phyloP scores from a whole-genome alignment of 208 protist species.

The Crithidia expoeki region DNA sequence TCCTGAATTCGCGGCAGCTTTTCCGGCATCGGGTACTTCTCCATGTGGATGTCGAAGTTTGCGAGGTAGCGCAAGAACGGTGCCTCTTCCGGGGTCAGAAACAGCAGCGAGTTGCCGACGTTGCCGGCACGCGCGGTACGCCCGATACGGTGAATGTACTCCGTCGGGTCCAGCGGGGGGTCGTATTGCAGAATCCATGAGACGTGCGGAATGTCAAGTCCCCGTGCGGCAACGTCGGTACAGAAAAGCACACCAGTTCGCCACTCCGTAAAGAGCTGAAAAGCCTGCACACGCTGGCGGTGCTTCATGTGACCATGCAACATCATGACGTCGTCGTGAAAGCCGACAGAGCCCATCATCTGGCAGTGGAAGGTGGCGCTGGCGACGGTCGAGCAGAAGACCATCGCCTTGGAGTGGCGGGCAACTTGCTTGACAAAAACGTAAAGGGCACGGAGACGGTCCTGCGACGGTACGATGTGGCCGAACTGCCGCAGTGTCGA shows the following conservation, averaged over 20 bases:
- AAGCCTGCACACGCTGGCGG: slow-evolving; percentile 91
- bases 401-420: slow-evolving; percentile 95
- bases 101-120: slow-evolving; percentile 92
- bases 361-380: slow-evolving; percentile 98
- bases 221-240: slow-evolving; percentile 95
- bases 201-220: slow-evolving; percentile 96
- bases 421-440: slow-evolving; percentile 98
- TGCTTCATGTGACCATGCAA: slow-evolving; percentile 97
- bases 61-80: slow-evolving; percentile 89
- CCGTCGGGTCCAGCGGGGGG: slow-evolving; percentile 93
- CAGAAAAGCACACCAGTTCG: slow-evolving; percentile 93
- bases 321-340: slow-evolving; percentile 96
- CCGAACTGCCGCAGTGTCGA: slow-evolving; percentile 84
- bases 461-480: slow-evolving; percentile 70
- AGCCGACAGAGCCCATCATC: slow-evolving; percentile 98
- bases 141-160: slow-evolving; percentile 97
- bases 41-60: slow-evolving; percentile 79
- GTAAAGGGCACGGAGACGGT: slow-evolving; percentile 90
- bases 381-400: slow-evolving; percentile 98
- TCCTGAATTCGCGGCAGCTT: slow-evolving; percentile 81
- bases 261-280: slow-evolving; percentile 88
- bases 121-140: slow-evolving; percentile 95
- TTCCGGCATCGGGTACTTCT: slow-evolving; percentile 71
- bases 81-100: slow-evolving; percentile 92
- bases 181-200: slow-evolving; percentile 99